Conservation (phyloP, 192 early-diverging fungal species). For the Phycomyces blakesleeanus region DNA sequence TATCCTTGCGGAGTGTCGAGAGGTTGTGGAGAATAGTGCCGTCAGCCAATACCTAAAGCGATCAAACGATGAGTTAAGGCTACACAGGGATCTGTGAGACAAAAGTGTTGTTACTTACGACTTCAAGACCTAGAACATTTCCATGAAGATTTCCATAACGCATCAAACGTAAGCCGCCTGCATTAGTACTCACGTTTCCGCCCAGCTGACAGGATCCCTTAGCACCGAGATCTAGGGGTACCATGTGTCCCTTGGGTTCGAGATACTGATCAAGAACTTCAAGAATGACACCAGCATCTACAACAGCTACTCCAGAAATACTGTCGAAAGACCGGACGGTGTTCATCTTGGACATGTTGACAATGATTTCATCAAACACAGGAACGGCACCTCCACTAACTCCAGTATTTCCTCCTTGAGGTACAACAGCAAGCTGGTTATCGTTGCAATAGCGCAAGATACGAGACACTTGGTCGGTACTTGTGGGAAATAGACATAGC, state of each 20-base stretch:
- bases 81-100: too few species aligned
- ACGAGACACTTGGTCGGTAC: conserved; percentile 72
- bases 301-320: conserved; percentile 74
- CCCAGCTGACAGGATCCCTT: conserved; percentile 92
- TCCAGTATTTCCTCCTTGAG: conserved; percentile 97
- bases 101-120: conserved; percentile 38
- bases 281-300: conserved; percentile 87
- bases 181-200: conserved; percentile 96
- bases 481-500: conserved; percentile 81
- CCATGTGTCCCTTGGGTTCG: conserved; percentile 73
- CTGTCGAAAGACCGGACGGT: conserved; percentile 62
- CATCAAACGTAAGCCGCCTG: conserved; percentile 89
- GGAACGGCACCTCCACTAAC: conserved; percentile 91
- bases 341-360: conserved; percentile 78
- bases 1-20: conserved; percentile 89
- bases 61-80: too few species aligned
- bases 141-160: conserved; percentile 94
- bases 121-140: conserved; percentile 89
- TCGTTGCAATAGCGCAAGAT: conserved; percentile 85
- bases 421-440: conserved; percentile 82
- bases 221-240: conserved; percentile 88
- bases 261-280: conserved; percentile 84
- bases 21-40: conserved; percentile 84
- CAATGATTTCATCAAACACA: conserved; percentile 91
- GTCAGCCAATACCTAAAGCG: conserved; percentile 68